These are phyloP conservation scores for Aspergillus eucalypticola DNA, from an alignment of 2,329 filamentous ascomycete species.

Conservation along the genomic window DNA sequence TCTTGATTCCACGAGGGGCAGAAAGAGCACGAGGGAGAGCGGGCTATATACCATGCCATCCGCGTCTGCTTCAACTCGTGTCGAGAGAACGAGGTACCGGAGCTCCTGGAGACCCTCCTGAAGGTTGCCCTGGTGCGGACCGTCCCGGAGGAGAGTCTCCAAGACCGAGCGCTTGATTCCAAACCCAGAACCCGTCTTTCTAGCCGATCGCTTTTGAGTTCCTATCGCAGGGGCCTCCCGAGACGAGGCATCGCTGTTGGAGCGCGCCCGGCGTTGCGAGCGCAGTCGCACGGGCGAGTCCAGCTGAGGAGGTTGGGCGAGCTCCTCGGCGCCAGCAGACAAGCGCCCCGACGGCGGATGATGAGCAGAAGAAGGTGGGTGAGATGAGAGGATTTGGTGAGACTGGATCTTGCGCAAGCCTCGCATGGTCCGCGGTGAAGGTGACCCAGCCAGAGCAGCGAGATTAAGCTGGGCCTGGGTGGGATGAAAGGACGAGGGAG, in stretches of 20 bases:
- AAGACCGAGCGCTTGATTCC: slow-evolving; percentile 55
- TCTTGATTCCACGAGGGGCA: background rate
- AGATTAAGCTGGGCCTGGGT: slow-evolving; percentile 28
- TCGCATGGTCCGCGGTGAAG: slow-evolving; percentile 58
- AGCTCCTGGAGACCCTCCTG: slow-evolving; percentile 47
- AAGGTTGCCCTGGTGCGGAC: slow-evolving; percentile 69
- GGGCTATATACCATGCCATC: slow-evolving; percentile 52
- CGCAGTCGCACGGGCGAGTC: slow-evolving; percentile 28
- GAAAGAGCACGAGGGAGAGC: background rate
- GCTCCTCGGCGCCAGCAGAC: slow-evolving; percentile 25
- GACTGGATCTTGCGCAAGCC: slow-evolving; percentile 73
- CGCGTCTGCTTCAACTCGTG: slow-evolving; percentile 52
- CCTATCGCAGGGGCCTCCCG: slow-evolving; percentile 32
- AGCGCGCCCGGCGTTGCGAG: slow-evolving; percentile 58
- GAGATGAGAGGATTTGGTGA: slow-evolving; percentile 64
- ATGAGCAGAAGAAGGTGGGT: slow-evolving; percentile 52
- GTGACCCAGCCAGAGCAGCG: slow-evolving; percentile 30
- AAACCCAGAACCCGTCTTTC: slow-evolving; percentile 49
- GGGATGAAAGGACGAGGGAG: slow-evolving; percentile 18
- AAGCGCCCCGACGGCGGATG: slow-evolving; percentile 37
- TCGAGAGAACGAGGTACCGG: slow-evolving; percentile 51
- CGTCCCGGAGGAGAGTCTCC: slow-evolving; percentile 76
- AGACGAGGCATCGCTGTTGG: slow-evolving; percentile 70
- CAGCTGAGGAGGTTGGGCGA: slow-evolving; percentile 31
- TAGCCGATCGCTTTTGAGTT: slow-evolving; percentile 37